Base-by-base conservation (phyloP, 345 rosid genomes). In the Acer campestre region DNA sequence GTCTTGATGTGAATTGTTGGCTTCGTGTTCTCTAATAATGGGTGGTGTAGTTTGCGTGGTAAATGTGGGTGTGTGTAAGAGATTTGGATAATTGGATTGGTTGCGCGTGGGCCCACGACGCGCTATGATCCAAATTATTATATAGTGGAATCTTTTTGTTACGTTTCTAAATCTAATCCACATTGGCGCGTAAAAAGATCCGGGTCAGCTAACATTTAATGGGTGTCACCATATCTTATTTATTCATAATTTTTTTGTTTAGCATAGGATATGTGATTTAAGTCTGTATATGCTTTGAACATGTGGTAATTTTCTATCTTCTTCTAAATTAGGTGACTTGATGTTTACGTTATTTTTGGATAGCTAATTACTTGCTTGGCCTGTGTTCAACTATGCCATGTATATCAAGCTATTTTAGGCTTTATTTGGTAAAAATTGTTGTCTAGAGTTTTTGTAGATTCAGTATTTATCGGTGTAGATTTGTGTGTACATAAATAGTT, bases 71-170 rank as follows among this genome's bases (percentile, higher is more conserved):
- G 77, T 49, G 42, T 20, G 77, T 27, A 2, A 11, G 67, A 18
- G 49, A 61, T 48, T 46, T n/a, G 14, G 61, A 48, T 63, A 48
- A 63, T 31, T 13, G 64, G 35, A 62, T 12, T 25, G 29, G 49
- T 74, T 74, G 77, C 69, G 77, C 70, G 77, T 75, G 78, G 78
- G 35, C 62, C 35, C 63, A 7, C 0, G 27, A 74, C 71, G 63
- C 38, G 71, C 71, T 65, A 8, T 75, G 61, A 48, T 65, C 48
- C 29, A 69, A 65, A 11, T 75, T 35, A 10, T 66, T 53, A 10
- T 27, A 25, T 42, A 63, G 46, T 46, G 77, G n/a, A 23, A 63
- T 3, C 20, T 17, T 17, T 17, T 44, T 27, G 25, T 63, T 48
- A 49, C 59, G 46, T 64, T 74, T 29, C 48, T 63, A 49, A 74